Evolutionary conservation across 2,329 filamentous ascomycete species (phyloP).

Genomic region (Trichoderma gracile): DNA sequence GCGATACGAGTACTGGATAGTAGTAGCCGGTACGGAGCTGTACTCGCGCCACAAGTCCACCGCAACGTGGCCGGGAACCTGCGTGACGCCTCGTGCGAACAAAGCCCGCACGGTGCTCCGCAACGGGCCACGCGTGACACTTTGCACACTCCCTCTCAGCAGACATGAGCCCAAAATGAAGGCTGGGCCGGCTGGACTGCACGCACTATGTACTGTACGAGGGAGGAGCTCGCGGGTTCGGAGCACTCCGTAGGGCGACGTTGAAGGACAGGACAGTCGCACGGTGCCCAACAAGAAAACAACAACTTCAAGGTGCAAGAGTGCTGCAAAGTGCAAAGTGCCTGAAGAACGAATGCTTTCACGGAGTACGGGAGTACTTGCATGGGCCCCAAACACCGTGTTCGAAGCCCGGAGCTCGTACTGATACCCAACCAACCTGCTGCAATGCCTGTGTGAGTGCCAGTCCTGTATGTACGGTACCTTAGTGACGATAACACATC

Average conservation of each 20-base stretch:
- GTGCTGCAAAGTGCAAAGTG: no score
- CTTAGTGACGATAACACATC: no score
- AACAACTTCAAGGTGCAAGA: not conserved
- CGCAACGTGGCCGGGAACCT: conserved; percentile 17
- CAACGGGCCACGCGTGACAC: conserved; percentile 19
- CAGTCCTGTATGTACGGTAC: no score
- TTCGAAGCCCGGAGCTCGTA: conserved; percentile 12
- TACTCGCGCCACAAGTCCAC: not conserved
- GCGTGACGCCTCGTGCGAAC: conserved; percentile 4
- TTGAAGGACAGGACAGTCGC: no score
- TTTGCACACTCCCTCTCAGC: not conserved
- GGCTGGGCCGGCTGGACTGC: no score
- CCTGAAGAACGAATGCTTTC: not conserved
- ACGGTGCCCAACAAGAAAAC: not conserved
- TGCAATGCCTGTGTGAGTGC: not conserved
- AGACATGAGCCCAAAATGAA: not conserved
- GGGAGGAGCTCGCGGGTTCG: no score
- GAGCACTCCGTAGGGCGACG: no score
- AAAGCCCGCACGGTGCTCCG: conserved; percentile 23
- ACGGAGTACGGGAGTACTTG: conserved; percentile 19
- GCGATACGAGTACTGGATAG: no score
- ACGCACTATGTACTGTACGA: no score
- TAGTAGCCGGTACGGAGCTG: no score
- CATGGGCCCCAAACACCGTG: conserved; percentile 24
- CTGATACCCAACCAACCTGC: conserved; percentile 2